Conservation (phyloP, 495 filamentous ascomycete genomes). For the Geoglossum glabrum region DNA sequence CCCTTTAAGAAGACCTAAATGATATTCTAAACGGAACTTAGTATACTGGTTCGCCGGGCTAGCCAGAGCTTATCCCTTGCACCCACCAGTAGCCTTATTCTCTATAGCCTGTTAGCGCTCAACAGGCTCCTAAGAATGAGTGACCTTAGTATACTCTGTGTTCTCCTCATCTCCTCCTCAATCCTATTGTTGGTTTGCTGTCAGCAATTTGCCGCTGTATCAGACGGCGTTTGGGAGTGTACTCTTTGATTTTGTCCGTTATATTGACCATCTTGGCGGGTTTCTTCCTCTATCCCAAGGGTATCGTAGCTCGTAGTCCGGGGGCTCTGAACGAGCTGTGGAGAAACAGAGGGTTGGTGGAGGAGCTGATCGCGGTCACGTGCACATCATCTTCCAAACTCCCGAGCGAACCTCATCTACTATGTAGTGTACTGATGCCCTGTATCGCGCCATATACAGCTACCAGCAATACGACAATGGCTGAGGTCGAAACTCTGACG, state of each 20-base stretch:
- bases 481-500: not conserved
- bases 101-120: constrained; percentile 32
- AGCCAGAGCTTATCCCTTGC: not conserved
- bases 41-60: constrained; percentile 7
- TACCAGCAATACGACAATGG: not conserved
- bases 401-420: not conserved
- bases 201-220: not conserved
- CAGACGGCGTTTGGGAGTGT: too few species aligned
- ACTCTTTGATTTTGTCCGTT: constrained; percentile 99
- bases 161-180: constrained; percentile 98
- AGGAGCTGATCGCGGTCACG: too few species aligned
- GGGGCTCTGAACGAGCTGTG: not conserved
- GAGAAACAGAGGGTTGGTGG: too few species aligned
- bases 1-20: constrained; percentile 96
- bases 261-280: constrained; percentile 90
- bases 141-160: constrained; percentile 48
- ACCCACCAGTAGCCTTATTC: constrained; percentile 92
- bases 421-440: not conserved
- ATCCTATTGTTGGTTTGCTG: constrained; percentile 41
- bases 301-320: too few species aligned
- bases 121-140: not conserved
- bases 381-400: not conserved
- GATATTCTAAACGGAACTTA: constrained; percentile 52
- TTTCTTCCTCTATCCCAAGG: not conserved
- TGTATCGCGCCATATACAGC: not conserved